Evolutionary conservation across 192 early-diverging fungal species (phyloP).

Genomic region (Coemansia sp.): DNA sequence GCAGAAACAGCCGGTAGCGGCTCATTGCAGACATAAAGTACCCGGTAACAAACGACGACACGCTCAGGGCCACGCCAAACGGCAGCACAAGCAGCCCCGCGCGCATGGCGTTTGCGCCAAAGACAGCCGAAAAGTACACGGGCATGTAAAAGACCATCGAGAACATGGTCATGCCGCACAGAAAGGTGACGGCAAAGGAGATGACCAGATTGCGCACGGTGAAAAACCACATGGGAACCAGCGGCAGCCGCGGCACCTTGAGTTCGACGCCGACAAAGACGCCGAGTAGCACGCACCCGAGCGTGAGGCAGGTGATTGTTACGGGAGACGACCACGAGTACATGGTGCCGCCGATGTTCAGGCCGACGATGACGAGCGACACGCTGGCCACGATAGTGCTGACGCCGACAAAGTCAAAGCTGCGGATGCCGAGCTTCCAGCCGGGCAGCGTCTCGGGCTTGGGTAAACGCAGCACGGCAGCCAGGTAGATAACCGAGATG

Average conservation of each 20-base stretch:
- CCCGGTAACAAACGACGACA: slow-evolving; percentile 67
- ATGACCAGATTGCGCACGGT: slow-evolving; percentile 49
- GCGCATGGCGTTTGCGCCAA: slow-evolving; percentile 63
- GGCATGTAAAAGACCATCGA: slow-evolving; percentile 61
- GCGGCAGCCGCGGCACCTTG: slow-evolving; percentile 38
- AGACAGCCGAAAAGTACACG: slow-evolving; percentile 68
- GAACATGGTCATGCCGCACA: slow-evolving; percentile 50
- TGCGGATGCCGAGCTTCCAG: slow-evolving; percentile 23
- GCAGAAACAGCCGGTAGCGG: slow-evolving; percentile 61
- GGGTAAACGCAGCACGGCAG: slow-evolving; percentile 53
- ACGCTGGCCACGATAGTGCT: slow-evolving; percentile 54
- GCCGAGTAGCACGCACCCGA: slow-evolving; percentile 30
- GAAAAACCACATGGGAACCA: slow-evolving; percentile 69
- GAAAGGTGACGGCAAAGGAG: slow-evolving; percentile 29
- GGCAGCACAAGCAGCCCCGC: slow-evolving; percentile 82
- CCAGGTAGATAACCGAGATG: slow-evolving; percentile 51
- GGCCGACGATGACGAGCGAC: slow-evolving; percentile 63
- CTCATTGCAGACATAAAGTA: slow-evolving; percentile 58
- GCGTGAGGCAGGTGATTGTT: slow-evolving; percentile 48
- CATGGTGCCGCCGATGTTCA: slow-evolving; percentile 71
- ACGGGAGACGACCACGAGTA: slow-evolving; percentile 53
- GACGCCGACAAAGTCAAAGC: slow-evolving; percentile 65
- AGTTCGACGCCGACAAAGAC: slow-evolving; percentile 65
- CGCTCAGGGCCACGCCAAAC: slow-evolving; percentile 64
- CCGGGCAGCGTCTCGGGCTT: slow-evolving; percentile 19